Conservation (phyloP, 441 rosid species). For the Aleurites moluccanus region DNA sequence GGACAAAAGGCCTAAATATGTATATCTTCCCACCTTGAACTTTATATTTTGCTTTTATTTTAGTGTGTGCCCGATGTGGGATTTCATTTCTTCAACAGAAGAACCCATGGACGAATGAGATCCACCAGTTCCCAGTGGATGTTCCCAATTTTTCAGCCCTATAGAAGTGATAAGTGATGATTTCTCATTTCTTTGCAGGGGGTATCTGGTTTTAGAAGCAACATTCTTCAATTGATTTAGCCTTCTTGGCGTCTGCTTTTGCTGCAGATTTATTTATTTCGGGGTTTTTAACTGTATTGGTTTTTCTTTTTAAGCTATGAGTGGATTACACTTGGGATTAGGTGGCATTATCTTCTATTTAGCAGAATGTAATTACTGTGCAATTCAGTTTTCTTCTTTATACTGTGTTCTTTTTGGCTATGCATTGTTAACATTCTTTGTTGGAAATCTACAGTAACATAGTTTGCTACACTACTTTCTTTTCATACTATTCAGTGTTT, state of each 20-base stretch:
- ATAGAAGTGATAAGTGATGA: neutral
- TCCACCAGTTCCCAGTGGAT: constrained; percentile 42
- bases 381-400: no score
- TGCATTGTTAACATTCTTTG: neutral
- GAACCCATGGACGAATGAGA: constrained; percentile 49
- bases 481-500: neutral
- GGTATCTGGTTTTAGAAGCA: neutral
- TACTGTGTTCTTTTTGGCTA: no score
- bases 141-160: constrained; percentile 35
- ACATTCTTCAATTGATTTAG: neutral
- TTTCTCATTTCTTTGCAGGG: constrained; percentile 5
- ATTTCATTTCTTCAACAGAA: no score
- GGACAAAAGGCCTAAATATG: no score
- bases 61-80: no score
- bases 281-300: neutral
- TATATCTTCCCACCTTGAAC: no score
- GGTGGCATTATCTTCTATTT: no score
- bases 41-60: no score
- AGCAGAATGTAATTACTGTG: no score
- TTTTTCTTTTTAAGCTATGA: neutral
- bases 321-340: no score
- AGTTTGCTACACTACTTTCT: neutral
- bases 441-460: neutral
- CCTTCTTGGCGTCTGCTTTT: neutral
- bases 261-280: constrained; percentile 4